Evolutionary conservation across 306 rosid genomes (phyloP).

Genomic region (Cucurbita argyrosperma): DNA sequence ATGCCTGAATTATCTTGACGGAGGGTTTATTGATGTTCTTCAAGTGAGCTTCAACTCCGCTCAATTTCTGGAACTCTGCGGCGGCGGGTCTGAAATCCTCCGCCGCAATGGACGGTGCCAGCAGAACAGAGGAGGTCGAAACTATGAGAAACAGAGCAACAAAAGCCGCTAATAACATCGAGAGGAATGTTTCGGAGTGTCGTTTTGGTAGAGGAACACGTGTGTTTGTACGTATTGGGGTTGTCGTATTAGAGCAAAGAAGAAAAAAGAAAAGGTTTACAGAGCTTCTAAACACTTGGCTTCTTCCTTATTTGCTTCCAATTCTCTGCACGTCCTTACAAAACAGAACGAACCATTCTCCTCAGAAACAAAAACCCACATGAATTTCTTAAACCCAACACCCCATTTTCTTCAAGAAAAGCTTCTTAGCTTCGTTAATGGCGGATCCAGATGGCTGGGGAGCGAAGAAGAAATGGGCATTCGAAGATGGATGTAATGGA

Average conservation of each 20-base stretch:
- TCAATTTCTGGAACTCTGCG: constrained; percentile 27
- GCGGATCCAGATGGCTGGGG: not conserved
- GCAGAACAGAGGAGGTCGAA: not conserved
- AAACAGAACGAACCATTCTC: constrained; percentile 3
- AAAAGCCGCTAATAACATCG: constrained; percentile 1
- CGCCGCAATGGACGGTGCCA: not conserved
- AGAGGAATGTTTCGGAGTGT: constrained; percentile 24
- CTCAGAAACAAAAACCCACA: not conserved
- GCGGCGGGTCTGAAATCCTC: constrained; percentile 30
- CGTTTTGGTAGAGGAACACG: constrained; percentile 9
- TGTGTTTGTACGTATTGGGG: constrained; percentile 39
- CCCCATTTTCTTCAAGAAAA: not conserved
- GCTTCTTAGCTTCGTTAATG: constrained; percentile 3
- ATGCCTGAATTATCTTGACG: constrained; percentile 74
- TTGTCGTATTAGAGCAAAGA: constrained; percentile 42
- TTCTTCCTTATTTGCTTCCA: not conserved
- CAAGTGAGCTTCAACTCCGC: constrained; percentile 30
- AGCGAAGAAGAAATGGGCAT: not conserved
- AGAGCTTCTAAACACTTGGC: not conserved
- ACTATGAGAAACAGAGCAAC: not conserved
- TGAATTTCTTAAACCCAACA: not conserved
- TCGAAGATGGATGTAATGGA: not conserved
- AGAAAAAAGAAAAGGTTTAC: not conserved
- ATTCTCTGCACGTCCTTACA: not conserved
- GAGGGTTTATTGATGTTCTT: constrained; percentile 67